Evolutionary conservation across 163 green algal species (phyloP).

Genomic region (Chloromonas sp.): DNA sequence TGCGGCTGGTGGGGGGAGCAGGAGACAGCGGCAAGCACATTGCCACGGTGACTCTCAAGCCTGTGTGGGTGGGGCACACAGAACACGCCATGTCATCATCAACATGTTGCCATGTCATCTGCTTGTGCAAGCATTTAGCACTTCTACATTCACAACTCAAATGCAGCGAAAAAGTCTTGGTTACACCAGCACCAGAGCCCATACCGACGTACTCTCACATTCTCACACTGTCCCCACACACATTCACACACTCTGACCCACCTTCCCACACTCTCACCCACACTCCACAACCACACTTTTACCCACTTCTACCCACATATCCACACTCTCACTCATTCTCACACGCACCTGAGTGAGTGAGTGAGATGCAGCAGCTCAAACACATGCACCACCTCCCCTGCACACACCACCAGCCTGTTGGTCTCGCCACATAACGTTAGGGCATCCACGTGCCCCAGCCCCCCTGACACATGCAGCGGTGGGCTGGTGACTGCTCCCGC

Average conservation of each 20-base stretch:
- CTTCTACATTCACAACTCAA: too few species aligned
- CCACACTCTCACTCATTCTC: background rate
- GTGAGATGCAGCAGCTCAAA: background rate
- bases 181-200: too few species aligned
- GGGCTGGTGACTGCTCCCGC: background rate
- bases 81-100: too few species aligned
- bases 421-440: background rate
- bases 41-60: conserved; percentile 38
- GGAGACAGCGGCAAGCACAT: conserved; percentile 35
- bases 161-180: too few species aligned
- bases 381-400: background rate
- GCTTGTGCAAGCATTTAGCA: too few species aligned
- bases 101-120: too few species aligned
- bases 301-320: background rate
- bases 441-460: background rate
- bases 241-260: too few species aligned
- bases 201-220: too few species aligned
- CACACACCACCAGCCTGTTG: background rate
- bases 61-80: background rate
- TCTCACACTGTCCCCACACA: too few species aligned
- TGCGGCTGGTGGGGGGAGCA: conserved; percentile 13
- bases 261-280: too few species aligned
- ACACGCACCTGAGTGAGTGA: background rate
- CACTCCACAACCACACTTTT: too few species aligned
- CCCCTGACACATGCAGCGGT: background rate